Evolutionary conservation across 2,329 filamentous ascomycete genomes (phyloP), one percentile per base, ranked within the genome.

Genomic region (Eutypa lata): DNA sequence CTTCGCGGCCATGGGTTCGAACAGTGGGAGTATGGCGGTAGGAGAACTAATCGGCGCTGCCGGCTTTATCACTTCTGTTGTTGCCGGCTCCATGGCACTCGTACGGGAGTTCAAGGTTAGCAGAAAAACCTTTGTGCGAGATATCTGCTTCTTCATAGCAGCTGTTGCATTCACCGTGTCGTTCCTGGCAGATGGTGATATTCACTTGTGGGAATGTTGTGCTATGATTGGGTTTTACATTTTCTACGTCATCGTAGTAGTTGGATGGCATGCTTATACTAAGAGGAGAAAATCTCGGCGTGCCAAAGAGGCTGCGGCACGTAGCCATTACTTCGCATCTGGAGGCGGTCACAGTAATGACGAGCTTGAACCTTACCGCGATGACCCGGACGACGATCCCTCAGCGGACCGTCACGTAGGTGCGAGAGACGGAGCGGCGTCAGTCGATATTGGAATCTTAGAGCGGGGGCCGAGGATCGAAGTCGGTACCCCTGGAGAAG

Each of bases 1-100:
- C 2, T 97, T 99, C 73, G 94, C 94, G 16, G 95, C 94, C 61
- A 97, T 99, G 91, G 87, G 87, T 65, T 96, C 92, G 22, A 91
- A 97, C 66, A 97, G 92, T 68, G 93, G 93, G n/a, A 95, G 92
- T 74, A 83, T 99, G 78, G 94, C 94, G 1, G 86, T 99, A 40
- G 94, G 94, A 45, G 94, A 99, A 74, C 79, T 99, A 48, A 91
- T 99, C 50, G 94, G 94, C 33, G 94, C 94, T 11, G 94, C 94
- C 33, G 86, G 90, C 57, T 99, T 99, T 73, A 99, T 99, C 70
- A 95, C 92, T 1, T 89, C 92, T 2, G 93, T 99, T 18, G 94
- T 99, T 33, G 91, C 93, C 5, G 94, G 94, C 16, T 96, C 91
- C 52, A 99, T 99, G 94, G 94, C 93, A 14, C 73, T 99, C 51